Conservation (phyloP, 2,329 filamentous ascomycete species). For the Tothia fuscella region DNA sequence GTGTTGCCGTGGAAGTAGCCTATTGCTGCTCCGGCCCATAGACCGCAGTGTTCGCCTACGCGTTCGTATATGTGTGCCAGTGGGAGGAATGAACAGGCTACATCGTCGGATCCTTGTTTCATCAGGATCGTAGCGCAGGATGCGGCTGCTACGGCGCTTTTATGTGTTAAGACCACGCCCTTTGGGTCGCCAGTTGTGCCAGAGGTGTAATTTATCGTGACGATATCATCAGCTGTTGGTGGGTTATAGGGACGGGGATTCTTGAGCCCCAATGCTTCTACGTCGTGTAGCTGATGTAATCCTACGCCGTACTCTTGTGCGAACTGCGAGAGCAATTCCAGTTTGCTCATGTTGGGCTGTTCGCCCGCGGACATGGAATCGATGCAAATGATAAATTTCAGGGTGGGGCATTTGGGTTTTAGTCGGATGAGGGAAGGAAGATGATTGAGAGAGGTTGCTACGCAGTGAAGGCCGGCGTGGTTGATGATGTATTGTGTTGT, state of each 20-base stretch:
- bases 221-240: slow-evolving; percentile 60
- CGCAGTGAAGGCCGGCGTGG: slow-evolving; percentile 63
- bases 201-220: slow-evolving; percentile 87
- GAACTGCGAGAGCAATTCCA: slow-evolving; percentile 61
- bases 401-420: slow-evolving; percentile 58
- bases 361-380: slow-evolving; percentile 73
- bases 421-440: slow-evolving; percentile 73
- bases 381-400: slow-evolving; percentile 81
- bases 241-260: slow-evolving; percentile 59
- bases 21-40: slow-evolving; percentile 61
- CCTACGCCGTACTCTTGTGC: slow-evolving; percentile 62
- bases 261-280: slow-evolving; percentile 67
- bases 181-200: slow-evolving; percentile 76
- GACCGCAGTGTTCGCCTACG: slow-evolving; percentile 62
- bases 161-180: slow-evolving; percentile 72
- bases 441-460: slow-evolving; percentile 70
- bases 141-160: slow-evolving; percentile 64
- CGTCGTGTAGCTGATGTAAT: slow-evolving; percentile 67
- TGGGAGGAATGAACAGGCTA: slow-evolving; percentile 77
- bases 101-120: slow-evolving; percentile 45
- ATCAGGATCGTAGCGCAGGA: slow-evolving; percentile 46
- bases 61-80: slow-evolving; percentile 91
- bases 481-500: slow-evolving; percentile 93
- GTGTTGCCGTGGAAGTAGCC: slow-evolving; percentile 95
- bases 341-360: slow-evolving; percentile 64